Base-by-base conservation (phyloP, 2,329 filamentous ascomycete species). In the Bipolaris zeicola region DNA sequence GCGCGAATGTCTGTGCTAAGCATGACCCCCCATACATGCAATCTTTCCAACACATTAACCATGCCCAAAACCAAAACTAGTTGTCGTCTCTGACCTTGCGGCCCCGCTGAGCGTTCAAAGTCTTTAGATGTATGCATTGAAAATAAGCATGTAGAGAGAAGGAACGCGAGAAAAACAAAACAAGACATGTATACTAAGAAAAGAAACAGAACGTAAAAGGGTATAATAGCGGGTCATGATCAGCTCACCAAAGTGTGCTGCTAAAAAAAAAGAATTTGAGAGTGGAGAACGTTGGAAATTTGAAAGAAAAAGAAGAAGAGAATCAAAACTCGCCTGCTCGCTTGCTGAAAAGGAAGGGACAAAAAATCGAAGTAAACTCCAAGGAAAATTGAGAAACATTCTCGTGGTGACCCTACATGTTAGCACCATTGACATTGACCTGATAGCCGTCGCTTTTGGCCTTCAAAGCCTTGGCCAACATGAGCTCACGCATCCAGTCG, bases 401-500 rank as follows among this genome's bases (percentile, higher is more conserved):
- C 18, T 26, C 22, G 33, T 28, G 45, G 8, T n/a, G n/a, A 33
- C 26, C 55, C 60, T 48, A 75, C 56, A 74, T 62, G 45, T 67
- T 67, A 22, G 66, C 64, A 14, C 91, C 91, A 71, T 94, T 94
- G 62, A 93, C 86, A 71, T 87, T 89, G 67, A 95, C 86, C 78
- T 93, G 89, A 67, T 89, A 94, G 16, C 91, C 91, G 66, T 92
- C 88, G 44, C 86, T 87, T 83, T 93, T 95, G 77, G 92, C 89
- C 81, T 88, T 90, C 73, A 92, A 80, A 16, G 91, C 91, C 80
- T 95, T 95, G 51, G 91, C 91, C 43, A 96, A 85, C 91, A 96
- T 96, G 59, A 96, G 80, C 82, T 96, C 91, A 52, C 91, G 84
- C 91, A 96, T 96, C 95, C 95, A 99, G 75, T 97, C 94, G 69